Evolutionary conservation across 306 rosid genomes (phyloP).

Genomic region (Lupinus albus): DNA sequence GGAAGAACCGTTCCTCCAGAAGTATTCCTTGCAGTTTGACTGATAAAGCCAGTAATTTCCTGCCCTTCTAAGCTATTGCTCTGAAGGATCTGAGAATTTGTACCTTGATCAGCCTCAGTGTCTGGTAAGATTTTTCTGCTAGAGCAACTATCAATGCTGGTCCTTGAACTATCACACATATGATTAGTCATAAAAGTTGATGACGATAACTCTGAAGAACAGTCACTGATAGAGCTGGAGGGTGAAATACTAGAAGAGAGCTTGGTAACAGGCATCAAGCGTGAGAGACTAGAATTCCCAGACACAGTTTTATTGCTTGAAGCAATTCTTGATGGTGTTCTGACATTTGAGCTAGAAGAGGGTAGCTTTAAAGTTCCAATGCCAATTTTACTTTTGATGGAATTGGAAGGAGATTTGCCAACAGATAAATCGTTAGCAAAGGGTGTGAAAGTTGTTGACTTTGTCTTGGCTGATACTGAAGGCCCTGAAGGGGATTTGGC

Average conservation of each 20-base stretch:
- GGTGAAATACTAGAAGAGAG: constrained; percentile 72
- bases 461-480: constrained; percentile 53
- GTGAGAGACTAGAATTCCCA: constrained; percentile 52
- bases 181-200: constrained; percentile 58
- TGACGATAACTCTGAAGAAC: constrained; percentile 80
- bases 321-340: constrained; percentile 56
- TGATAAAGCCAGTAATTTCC: constrained; percentile 43
- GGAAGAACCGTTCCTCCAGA: constrained; percentile 49
- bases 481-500: constrained; percentile 54
- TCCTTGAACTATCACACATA: constrained; percentile 60
- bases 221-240: constrained; percentile 83
- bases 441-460: constrained; percentile 47
- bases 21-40: constrained; percentile 44
- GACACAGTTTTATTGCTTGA: constrained; percentile 47
- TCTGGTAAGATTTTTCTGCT: constrained; percentile 54
- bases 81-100: constrained; percentile 42
- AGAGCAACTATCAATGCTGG: constrained; percentile 60
- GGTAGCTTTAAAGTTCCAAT: constrained; percentile 45
- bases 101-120: constrained; percentile 46
- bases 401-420: constrained; percentile 54
- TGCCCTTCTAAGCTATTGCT: constrained; percentile 46
- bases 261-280: constrained; percentile 54
- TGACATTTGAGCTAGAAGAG: constrained; percentile 50
- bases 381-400: constrained; percentile 50
- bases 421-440: constrained; percentile 50